These are phyloP conservation scores for Sclerotinia spermophila DNA, from an alignment of 2,329 filamentous ascomycete species.

Conservation along the genomic window DNA sequence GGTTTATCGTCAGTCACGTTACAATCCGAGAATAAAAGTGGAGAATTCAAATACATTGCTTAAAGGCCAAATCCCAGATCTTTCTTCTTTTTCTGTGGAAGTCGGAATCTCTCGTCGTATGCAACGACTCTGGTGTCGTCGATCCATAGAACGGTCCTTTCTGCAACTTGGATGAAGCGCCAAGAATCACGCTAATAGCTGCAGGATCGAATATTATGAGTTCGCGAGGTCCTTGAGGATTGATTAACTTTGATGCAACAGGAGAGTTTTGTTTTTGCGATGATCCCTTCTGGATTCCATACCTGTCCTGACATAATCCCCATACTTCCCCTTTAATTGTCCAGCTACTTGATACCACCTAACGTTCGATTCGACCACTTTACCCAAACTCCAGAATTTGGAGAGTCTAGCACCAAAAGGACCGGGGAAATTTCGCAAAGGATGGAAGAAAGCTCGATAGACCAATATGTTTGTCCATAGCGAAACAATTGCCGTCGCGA, in stretches of 20 bases:
- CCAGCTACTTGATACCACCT: constrained; percentile 21
- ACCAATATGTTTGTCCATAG: constrained; percentile 44
- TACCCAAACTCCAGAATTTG: constrained; percentile 27
- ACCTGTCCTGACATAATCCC: constrained; percentile 29
- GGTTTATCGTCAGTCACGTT: not conserved
- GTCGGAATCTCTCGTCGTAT: constrained; percentile 24
- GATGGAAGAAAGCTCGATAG: constrained; percentile 49
- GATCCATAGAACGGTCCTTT: constrained; percentile 30
- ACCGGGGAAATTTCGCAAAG: constrained; percentile 33
- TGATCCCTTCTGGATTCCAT: not conserved
- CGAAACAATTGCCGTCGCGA: not conserved
- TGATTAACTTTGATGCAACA: not conserved
- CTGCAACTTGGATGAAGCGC: constrained; percentile 23
- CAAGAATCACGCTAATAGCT: constrained; percentile 25
- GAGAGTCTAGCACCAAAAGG: constrained; percentile 28
- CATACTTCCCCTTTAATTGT: constrained; percentile 27
- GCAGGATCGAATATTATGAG: constrained; percentile 26
- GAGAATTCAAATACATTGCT: not conserved
- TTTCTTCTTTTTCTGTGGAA: constrained; percentile 28
- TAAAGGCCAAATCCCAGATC: constrained; percentile 25
- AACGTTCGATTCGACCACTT: constrained; percentile 13
- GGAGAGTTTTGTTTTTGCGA: too few species aligned
- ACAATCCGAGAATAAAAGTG: too few species aligned
- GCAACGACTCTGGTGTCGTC: constrained; percentile 23
- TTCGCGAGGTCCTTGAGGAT: constrained; percentile 23